phyloP scores from a whole-genome alignment of 2,329 filamentous ascomycete species.

The Davidsoniella australis region DNA sequence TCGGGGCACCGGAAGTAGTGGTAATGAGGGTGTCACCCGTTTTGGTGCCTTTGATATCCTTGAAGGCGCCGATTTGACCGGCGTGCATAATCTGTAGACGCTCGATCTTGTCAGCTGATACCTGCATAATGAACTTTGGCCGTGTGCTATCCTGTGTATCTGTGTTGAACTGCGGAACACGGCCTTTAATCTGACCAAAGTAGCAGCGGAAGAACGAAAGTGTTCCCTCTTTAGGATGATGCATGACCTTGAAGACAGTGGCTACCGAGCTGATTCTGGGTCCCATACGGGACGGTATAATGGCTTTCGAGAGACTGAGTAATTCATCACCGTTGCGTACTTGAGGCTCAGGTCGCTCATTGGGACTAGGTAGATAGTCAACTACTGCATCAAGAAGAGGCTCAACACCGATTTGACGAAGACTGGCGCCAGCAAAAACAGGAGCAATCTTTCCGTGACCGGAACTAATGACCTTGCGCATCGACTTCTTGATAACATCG shows the following conservation, averaged over 20 bases:
- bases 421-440: slow-evolving; percentile 80
- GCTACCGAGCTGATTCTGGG: slow-evolving; percentile 27
- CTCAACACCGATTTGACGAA: slow-evolving; percentile 86
- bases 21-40: slow-evolving; percentile 85
- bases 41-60: slow-evolving; percentile 75
- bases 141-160: slow-evolving; percentile 64
- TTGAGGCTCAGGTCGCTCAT: slow-evolving; percentile 62
- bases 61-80: slow-evolving; percentile 87
- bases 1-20: slow-evolving; percentile 43
- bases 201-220: slow-evolving; percentile 89
- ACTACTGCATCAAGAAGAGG: slow-evolving; percentile 77
- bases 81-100: slow-evolving; percentile 66
- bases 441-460: slow-evolving; percentile 62
- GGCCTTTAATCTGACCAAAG: slow-evolving; percentile 60
- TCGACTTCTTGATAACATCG: slow-evolving; percentile 49
- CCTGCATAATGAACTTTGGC: slow-evolving; percentile 66
- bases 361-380: slow-evolving; percentile 70
- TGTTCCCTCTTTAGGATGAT: slow-evolving; percentile 70
- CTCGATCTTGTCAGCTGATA: slow-evolving; percentile 75
- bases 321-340: slow-evolving; percentile 49
- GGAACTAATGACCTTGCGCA: slow-evolving; percentile 53
- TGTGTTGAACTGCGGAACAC: slow-evolving; percentile 70
- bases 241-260: slow-evolving; percentile 87
- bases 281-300: slow-evolving; percentile 22
- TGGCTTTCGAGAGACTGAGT: slow-evolving; percentile 21